Evolutionary conservation across 345 rosid species (phyloP).

Genomic region (Brassica juncea): DNA sequence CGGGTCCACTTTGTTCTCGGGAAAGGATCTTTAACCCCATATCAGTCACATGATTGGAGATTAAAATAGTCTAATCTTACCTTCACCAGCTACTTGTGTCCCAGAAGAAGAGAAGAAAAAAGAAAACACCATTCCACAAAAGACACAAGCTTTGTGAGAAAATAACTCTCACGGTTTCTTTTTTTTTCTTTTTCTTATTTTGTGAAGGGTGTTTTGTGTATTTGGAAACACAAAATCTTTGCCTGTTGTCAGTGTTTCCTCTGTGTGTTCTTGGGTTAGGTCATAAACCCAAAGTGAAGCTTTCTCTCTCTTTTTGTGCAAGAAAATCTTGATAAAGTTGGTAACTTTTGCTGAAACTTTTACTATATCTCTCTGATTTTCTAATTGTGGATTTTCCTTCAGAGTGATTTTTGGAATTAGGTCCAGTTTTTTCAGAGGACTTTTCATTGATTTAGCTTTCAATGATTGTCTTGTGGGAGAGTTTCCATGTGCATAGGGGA

Average conservation of each 20-base stretch:
- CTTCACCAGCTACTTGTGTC: conserved; percentile 24
- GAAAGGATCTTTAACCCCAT: conserved; percentile 24
- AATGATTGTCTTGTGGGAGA: not conserved
- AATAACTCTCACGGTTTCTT: not conserved
- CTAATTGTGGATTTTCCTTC: not conserved
- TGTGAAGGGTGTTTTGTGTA: not conserved
- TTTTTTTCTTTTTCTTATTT: not conserved
- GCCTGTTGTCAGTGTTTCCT: not conserved
- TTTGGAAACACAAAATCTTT: not conserved
- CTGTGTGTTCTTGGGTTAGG: conserved; percentile 28
- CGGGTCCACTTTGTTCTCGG: conserved; percentile 36
- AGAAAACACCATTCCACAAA: conserved; percentile 6
- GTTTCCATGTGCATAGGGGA: not conserved
- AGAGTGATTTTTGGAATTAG: conserved; percentile 3
- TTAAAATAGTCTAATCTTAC: conserved; percentile 20
- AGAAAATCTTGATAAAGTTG: conserved; percentile 43
- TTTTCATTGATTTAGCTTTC: not conserved
- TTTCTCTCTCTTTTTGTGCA: conserved; percentile 2
- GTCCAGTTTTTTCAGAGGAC: not conserved
- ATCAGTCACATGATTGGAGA: conserved; percentile 25
- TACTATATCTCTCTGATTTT: conserved; percentile 2
- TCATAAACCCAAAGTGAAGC: conserved; percentile 28
- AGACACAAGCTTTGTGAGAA: conserved; percentile 19
- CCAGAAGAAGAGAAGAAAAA: not conserved
- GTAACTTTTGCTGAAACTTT: conserved; percentile 32